Evolutionary conservation across 176 grass and related monocot species (phyloP).

Genomic region (Musa acuminata): DNA sequence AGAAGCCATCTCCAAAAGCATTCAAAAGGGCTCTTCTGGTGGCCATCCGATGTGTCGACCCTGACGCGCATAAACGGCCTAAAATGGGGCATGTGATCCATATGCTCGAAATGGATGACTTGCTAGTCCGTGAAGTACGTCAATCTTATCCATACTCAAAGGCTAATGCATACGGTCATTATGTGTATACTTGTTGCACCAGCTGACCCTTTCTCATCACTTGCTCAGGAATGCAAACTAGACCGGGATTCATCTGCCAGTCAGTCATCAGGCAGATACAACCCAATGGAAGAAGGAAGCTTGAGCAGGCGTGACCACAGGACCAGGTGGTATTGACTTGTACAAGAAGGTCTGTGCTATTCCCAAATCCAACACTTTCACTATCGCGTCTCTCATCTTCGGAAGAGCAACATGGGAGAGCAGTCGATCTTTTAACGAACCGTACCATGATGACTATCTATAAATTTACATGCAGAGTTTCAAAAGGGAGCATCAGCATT

Average conservation of each 20-base stretch:
- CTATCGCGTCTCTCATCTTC: too few species aligned
- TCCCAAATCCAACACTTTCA: background rate
- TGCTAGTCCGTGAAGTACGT: slow-evolving; percentile 50
- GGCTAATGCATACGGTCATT: background rate
- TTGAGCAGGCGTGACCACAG: slow-evolving; percentile 41
- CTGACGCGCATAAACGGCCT: slow-evolving; percentile 52
- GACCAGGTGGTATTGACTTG: slow-evolving; percentile 22
- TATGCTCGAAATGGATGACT: slow-evolving; percentile 94
- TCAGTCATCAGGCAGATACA: slow-evolving; percentile 26
- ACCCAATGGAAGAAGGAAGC: slow-evolving; percentile 42
- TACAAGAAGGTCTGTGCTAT: background rate
- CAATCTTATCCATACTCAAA: background rate
- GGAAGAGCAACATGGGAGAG: too few species aligned
- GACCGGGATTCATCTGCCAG: slow-evolving; percentile 34
- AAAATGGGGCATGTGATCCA: slow-evolving; percentile 88
- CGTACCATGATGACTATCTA: too few species aligned
- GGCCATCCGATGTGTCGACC: slow-evolving; percentile 84
- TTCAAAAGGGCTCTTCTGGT: slow-evolving; percentile 74
- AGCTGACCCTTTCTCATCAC: slow-evolving; percentile 1
- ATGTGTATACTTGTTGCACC: background rate
- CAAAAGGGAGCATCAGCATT: background rate
- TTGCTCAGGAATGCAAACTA: slow-evolving; percentile 52
- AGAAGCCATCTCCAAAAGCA: slow-evolving; percentile 53
- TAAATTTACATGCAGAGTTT: background rate
- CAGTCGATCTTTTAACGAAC: too few species aligned